A percentile compares a stretch with the other conserved stretches of the same genome.
These are phyloP conservation scores for Toxicodendron radicans DNA, from an alignment of 345 rosid species.

Conservation along the genomic window DNA sequence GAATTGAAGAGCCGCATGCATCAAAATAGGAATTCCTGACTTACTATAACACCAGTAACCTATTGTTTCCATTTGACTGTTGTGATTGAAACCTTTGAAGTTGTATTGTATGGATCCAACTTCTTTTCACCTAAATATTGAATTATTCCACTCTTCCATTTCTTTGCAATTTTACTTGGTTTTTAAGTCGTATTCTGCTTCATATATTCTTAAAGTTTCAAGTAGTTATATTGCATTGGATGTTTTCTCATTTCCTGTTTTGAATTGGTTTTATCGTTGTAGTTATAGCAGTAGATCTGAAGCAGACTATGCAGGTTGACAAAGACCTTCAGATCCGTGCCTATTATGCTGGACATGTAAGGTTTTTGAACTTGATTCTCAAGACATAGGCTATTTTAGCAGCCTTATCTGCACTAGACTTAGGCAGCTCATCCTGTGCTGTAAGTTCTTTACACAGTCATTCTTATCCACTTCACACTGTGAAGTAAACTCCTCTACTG, in stretches of 20 bases:
- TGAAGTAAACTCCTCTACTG: not conserved
- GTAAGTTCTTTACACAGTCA: no score
- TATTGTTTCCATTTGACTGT: not conserved
- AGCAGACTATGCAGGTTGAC: conserved; percentile 91
- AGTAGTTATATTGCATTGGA: not conserved
- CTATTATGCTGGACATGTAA: conserved; percentile 97
- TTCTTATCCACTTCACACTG: no score
- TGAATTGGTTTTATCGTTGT: conserved; percentile 17
- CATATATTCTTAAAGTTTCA: not conserved
- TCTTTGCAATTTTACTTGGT: not conserved
- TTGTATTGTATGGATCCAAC: not conserved
- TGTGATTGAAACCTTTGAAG: not conserved
- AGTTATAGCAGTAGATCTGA: conserved; percentile 88
- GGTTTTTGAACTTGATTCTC: conserved; percentile 25
- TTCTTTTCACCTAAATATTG: not conserved
- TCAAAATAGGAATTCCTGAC: not conserved
- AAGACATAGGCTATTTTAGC: not conserved
- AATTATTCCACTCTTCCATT: not conserved
- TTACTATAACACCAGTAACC: not conserved
- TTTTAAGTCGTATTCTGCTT: not conserved
- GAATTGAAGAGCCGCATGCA: not conserved
- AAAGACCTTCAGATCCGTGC: conserved; percentile 88
- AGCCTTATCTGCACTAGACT: not conserved
- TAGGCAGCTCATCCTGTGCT: no score
- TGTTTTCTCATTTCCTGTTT: conserved; percentile 1